These are phyloP conservation scores for Rickenella mellea DNA, from an alignment of 768 basidiomycete species.

Conservation along the genomic window DNA sequence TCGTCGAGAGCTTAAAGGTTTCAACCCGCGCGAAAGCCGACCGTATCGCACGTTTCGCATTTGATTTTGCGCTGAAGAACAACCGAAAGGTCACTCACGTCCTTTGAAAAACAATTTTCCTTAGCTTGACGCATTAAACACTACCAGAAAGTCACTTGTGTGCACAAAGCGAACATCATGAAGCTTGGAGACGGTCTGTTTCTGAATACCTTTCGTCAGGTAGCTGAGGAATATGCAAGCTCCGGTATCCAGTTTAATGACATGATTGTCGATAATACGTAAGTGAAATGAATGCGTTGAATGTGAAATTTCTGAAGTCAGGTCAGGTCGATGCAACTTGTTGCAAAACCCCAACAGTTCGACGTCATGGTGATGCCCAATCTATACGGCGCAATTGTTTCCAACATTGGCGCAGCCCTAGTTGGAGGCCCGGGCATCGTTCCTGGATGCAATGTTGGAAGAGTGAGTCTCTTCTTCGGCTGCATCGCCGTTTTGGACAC, in stretches of 20 bases:
- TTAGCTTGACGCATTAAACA: slow-evolving; percentile 2
- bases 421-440: slow-evolving; percentile 98
- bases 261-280: slow-evolving; percentile 99
- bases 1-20: slow-evolving; percentile 96
- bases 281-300: slow-evolving; percentile 13
- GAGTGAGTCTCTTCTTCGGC: slow-evolving; percentile 38
- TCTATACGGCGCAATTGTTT: slow-evolving; percentile 93
- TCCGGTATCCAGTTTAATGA: slow-evolving; percentile 88
- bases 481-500: background rate
- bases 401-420: slow-evolving; percentile 96
- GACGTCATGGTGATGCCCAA: slow-evolving; percentile 99
- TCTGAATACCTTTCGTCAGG: slow-evolving; percentile 93
- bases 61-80: slow-evolving; percentile 98
- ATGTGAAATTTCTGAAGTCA: background rate
- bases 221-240: slow-evolving; percentile 94
- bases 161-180: slow-evolving; percentile 99
- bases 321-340: slow-evolving; percentile 94
- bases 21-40: slow-evolving; percentile 93
- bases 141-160: slow-evolving; percentile 91
- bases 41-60: slow-evolving; percentile 93
- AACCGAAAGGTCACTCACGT: slow-evolving; percentile 81
- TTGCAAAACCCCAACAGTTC: slow-evolving; percentile 90
- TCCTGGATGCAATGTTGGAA: slow-evolving; percentile 95
- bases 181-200: slow-evolving; percentile 99
- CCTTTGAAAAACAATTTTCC: background rate